A percentile compares a stretch with the other conserved stretches of the same genome.
Conservation (phyloP, 2,329 filamentous ascomycete genomes). For the Diaporthe longicolla region DNA sequence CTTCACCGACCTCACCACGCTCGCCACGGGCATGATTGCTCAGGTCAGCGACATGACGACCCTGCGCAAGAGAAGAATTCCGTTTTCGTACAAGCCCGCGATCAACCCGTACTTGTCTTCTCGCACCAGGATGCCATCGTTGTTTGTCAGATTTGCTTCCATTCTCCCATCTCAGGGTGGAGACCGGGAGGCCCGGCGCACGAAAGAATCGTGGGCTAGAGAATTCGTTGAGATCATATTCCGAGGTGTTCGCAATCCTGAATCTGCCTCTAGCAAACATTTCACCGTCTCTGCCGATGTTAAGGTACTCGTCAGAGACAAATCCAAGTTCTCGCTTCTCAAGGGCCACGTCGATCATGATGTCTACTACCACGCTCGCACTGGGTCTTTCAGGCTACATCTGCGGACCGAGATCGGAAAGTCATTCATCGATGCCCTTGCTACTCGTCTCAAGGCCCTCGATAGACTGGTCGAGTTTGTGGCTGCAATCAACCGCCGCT, state of each 20-base stretch:
- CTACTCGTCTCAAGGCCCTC: conserved; percentile 74
- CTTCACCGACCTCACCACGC: conserved; percentile 66
- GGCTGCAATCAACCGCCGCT: conserved; percentile 72
- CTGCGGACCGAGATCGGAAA: conserved; percentile 71
- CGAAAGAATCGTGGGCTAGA: conserved; percentile 67
- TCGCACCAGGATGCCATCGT: conserved; percentile 62
- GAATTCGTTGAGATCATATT: conserved; percentile 73
- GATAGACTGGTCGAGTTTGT: conserved; percentile 80
- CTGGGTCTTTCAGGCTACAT: conserved; percentile 74
- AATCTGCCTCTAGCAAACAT: conserved; percentile 26
- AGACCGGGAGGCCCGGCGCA: conserved; percentile 44
- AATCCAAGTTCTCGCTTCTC: conserved; percentile 68
- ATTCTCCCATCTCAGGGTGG: conserved; percentile 49
- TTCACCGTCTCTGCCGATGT: conserved; percentile 65
- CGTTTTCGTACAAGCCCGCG: conserved; percentile 51
- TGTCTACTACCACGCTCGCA: conserved; percentile 71
- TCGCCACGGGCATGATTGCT: conserved; percentile 65
- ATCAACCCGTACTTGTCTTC: conserved; percentile 57
- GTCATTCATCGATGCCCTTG: conserved; percentile 71
- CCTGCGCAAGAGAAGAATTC: conserved; percentile 61
- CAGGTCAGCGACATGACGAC: conserved; percentile 65
- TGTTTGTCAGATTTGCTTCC: conserved; percentile 65
- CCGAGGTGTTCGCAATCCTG: conserved; percentile 57
- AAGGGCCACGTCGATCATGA: conserved; percentile 70
- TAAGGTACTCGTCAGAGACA: conserved; percentile 67